phyloP scores from a whole-genome alignment of 345 rosid genomes.

The Nephelium lappaceum region DNA sequence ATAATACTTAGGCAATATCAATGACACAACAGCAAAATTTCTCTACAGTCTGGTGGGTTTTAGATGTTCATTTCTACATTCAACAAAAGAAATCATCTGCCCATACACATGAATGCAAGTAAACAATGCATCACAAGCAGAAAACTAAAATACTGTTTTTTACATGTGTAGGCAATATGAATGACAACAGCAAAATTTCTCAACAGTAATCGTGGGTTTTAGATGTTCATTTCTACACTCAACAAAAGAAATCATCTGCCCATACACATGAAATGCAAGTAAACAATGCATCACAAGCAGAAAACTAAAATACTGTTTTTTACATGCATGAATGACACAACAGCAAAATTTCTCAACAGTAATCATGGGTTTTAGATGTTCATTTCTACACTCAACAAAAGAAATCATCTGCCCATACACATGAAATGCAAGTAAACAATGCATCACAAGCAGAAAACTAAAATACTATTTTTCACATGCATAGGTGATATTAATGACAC shows the following conservation, averaged over 20 bases:
- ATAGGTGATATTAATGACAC: too few species aligned
- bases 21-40: neutral
- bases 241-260: neutral
- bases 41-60: neutral
- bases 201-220: neutral
- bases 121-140: neutral
- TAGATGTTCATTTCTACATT: neutral
- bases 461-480: neutral
- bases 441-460: constrained; percentile 2
- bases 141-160: neutral
- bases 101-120: neutral
- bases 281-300: constrained; percentile 2
- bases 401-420: neutral
- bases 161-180: neutral
- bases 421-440: constrained; percentile 5
- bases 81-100: neutral
- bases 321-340: too few species aligned
- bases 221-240: neutral
- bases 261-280: neutral
- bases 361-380: neutral
- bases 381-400: neutral
- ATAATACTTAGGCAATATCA: constrained; percentile 6
- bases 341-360: too few species aligned
- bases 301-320: neutral
- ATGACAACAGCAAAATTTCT: neutral